Base-by-base conservation (phyloP, 1,139 yeast species). In the Taphrina deformans region DNA sequence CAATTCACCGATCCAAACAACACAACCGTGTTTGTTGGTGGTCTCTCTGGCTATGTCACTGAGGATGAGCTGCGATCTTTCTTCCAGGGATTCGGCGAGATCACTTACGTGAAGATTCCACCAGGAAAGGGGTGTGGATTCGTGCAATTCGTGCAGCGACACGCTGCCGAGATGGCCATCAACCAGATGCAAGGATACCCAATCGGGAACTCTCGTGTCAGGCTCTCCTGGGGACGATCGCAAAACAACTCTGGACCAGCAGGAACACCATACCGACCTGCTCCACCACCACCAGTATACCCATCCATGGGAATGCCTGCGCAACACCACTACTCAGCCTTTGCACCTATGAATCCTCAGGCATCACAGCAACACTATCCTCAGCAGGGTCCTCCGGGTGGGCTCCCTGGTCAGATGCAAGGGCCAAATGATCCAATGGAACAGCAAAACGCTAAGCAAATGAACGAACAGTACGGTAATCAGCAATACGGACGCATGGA, bases 1-100 rank as follows among this genome's bases (percentile, higher is more conserved):
- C 85, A 83, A 70, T 87, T 79, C 73, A 80, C 87, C 48, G 96
- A 90, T 72, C 91, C 92, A 21, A 85, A 83, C 73, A 91, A 90
- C 74, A 89, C 97, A 12, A 91, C 97, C 0, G 96, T 91, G n/a
- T 91, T 91, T 75, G 93, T 91, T 24, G 97, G 97, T 27, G 97
- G 97, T 0, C 78, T 91, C 56, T 85, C 93, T 7, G 80, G 86
- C 23, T 85, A 86, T 62, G 91, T 89, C 29, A 80, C 85, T 16
- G 97, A 90, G 73, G 87, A 85, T 61, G 89, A 91, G 45, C 78
- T 92, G 60, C 82, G 86, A 69, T 79, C 88, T 3, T 80, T 87
- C 62, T 91, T 91, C 77, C 85, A 85, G 71, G 89, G 95, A 14
- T 92, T 89, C 78, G 98, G 98, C 31, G 82, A 83, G 63, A 88